These are phyloP conservation scores for Rutstroemia sp. DNA, from an alignment of 2,329 filamentous ascomycete species.

Conservation along the genomic window DNA sequence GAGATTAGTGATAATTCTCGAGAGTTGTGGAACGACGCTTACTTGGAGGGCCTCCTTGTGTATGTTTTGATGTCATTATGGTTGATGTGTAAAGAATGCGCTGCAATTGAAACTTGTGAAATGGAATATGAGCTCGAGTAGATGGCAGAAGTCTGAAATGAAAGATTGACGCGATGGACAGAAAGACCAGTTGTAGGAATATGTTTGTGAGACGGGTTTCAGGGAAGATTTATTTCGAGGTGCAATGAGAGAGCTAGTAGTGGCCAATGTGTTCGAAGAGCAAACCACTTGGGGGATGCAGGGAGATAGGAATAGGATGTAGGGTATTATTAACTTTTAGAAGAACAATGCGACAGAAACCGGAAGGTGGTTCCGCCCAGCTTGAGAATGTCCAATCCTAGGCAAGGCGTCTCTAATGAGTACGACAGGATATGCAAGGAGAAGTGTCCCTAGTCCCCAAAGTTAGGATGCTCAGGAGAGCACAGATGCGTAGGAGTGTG, in stretches of 20 bases:
- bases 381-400: not conserved
- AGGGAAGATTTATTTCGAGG: conserved; percentile 1
- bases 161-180: not conserved
- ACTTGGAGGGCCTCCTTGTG: conserved; percentile 10
- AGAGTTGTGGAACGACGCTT: not conserved
- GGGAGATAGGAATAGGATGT: not conserved
- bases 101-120: not conserved
- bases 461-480: too few relatives aligned
- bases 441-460: not conserved
- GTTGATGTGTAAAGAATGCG: too few relatives aligned
- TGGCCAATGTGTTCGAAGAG: not conserved
- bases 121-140: not conserved
- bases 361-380: not conserved
- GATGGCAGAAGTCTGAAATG: not conserved
- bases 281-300: not conserved
- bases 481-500: not conserved
- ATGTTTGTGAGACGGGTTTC: not conserved
- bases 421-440: not conserved
- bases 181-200: not conserved
- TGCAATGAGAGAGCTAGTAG: conserved; percentile 1
- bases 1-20: not conserved
- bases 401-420: not conserved
- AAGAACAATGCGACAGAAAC: not conserved
- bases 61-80: conserved; percentile 10
- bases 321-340: not conserved